phyloP scores from a whole-genome alignment of 257 asterid species.

The Catharanthus roseus region DNA sequence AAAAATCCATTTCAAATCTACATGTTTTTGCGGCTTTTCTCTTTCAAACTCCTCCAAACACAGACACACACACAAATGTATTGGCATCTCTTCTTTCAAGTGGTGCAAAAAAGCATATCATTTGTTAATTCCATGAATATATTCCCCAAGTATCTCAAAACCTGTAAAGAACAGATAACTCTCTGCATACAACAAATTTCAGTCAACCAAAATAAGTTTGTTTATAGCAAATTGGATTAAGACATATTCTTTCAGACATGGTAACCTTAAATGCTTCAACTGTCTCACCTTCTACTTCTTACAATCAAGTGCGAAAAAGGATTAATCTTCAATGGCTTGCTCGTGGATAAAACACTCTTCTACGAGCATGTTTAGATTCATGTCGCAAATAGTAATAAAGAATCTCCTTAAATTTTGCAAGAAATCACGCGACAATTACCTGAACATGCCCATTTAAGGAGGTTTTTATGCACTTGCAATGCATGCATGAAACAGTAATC shows the following conservation, averaged over 20 bases:
- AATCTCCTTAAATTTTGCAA: not conserved
- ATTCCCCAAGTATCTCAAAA: not conserved
- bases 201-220: not conserved
- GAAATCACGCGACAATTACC: not conserved
- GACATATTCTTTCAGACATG: not conserved
- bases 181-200: not conserved
- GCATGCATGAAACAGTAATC: not conserved
- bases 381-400: not conserved
- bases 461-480: not conserved
- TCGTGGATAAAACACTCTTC: not conserved
- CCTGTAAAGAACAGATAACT: not conserved
- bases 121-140: not conserved
- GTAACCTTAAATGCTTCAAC: too few species aligned
- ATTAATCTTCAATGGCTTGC: not conserved
- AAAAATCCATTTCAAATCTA: too few species aligned
- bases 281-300: not conserved
- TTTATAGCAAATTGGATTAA: not conserved
- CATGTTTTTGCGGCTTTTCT: not conserved
- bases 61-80: too few species aligned
- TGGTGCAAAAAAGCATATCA: not conserved
- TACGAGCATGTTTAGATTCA: not conserved
- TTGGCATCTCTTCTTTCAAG: constrained; percentile 7
- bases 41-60: too few species aligned
- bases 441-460: not conserved
- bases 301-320: not conserved